phyloP scores from a whole-genome alignment of 78 protist genomes.

The Guillardia theta region DNA sequence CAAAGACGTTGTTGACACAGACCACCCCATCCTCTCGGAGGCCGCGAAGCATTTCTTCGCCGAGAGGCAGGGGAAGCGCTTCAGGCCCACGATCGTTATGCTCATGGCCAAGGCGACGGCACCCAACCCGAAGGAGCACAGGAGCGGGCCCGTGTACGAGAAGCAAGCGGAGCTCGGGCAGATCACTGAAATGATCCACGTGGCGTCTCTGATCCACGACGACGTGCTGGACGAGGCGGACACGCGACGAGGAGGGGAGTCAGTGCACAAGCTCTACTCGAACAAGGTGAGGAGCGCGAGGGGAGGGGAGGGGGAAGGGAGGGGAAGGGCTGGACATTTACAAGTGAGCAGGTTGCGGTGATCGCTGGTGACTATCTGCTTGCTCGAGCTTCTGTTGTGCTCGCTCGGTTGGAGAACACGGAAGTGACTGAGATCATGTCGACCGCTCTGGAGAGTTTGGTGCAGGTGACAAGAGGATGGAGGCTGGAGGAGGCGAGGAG shows the following conservation, averaged over 20 bases:
- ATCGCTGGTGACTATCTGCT: background rate
- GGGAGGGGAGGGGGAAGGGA: background rate
- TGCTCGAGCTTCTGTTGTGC: background rate
- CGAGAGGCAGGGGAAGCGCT: background rate
- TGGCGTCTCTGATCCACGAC: slow-evolving; percentile 17
- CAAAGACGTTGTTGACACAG: background rate
- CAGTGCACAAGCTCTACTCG: background rate
- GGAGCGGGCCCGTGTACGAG: background rate
- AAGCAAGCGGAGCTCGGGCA: background rate
- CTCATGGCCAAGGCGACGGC: background rate
- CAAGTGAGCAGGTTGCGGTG: background rate
- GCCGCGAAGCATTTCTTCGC: slow-evolving; percentile 10
- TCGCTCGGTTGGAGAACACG: background rate
- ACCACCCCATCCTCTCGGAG: background rate
- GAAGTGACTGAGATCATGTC: slow-evolving; percentile 26
- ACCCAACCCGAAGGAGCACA: background rate
- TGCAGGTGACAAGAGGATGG: too few relatives aligned
- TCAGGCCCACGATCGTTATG: slow-evolving; percentile 21
- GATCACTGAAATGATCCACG: slow-evolving; percentile 1
- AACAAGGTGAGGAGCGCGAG: background rate
- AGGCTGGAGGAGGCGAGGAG: too few relatives aligned
- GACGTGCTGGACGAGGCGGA: slow-evolving; percentile 30
- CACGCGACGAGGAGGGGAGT: slow-evolving; percentile 23
- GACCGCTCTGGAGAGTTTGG: slow-evolving; percentile 9
- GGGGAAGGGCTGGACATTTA: background rate